Conservation (phyloP, 2,329 filamentous ascomycete genomes). For the Cladorrhinum sp. region DNA sequence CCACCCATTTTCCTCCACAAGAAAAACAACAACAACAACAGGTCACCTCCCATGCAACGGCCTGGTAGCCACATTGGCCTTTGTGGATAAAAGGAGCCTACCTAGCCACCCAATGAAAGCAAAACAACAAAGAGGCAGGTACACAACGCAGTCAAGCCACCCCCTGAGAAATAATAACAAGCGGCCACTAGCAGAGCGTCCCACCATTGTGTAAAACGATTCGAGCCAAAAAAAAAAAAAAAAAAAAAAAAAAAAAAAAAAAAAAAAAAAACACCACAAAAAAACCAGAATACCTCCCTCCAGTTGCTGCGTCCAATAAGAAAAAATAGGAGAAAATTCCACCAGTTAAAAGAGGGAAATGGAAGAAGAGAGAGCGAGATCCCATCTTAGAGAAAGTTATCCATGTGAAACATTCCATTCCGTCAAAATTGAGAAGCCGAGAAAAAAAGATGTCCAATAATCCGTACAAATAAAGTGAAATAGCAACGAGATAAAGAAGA, state of each 20-base stretch:
- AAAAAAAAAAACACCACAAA: too few species aligned
- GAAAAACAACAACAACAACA: not conserved
- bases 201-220: too few species aligned
- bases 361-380: not conserved
- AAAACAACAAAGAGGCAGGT: not conserved
- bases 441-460: not conserved
- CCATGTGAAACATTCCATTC: not conserved
- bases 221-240: not conserved
- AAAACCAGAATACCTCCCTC: not conserved
- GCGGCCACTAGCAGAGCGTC: not conserved
- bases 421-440: not conserved
- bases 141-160: not conserved
- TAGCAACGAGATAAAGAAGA: not conserved
- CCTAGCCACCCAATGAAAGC: not conserved
- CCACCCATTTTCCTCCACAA: not conserved
- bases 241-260: too few species aligned
- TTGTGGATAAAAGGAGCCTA: not conserved
- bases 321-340: not conserved
- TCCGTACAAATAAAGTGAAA: not conserved
- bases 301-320: not conserved
- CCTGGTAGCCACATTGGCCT: too few species aligned
- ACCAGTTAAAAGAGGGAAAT: not conserved
- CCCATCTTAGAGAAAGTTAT: not conserved
- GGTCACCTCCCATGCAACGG: too few species aligned
- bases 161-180: not conserved